Evolutionary conservation across 805 yeast species (phyloP), one percentile per base, ranked within the genome.

Genomic region (Yamadazyma takamatsuzukensis): DNA sequence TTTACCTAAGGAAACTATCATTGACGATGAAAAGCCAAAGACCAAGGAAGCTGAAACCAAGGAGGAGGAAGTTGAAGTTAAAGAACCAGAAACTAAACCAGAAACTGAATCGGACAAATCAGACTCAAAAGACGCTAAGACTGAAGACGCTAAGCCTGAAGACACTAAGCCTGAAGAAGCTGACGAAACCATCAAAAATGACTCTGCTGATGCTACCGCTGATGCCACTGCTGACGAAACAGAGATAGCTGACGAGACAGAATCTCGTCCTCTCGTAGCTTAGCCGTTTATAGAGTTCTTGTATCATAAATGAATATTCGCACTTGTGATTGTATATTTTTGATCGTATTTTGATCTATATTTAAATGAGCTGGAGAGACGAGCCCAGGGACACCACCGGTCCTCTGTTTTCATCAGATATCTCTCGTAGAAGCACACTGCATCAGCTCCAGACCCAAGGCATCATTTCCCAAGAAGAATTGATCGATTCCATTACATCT

Each of bases 1-100:
- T 21, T 53, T 65, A 31, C 68, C 61, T 6, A 65, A 63, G 45
- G 72, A 66, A 41, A 66, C 72, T 3, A 54, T 67, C 35, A 67
- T 67, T 28, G 71, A 58, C 36, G 56, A 52, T 15, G 36, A 40
- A 29, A 32, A 29, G 6, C 6, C 37, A 15, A 17, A 18, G 10
- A 31, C 11, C n/a, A 27, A 30, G 7, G 31, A 28, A 22, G 25
- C 15, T 10, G 36, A 31, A 6, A 26, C 17, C 13, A 26, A 22
- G 19, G 37, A 32, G 18, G 21, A 28, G 23, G 36, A 29, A 21
- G 12, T 15, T n/a, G 27, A 24, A 7, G 17, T 18, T 15, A 27
- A 35, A 21, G 30, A 24, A 8, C 28, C 14, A 17, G 36, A 38
- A 21, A 29, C 29, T 10, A 15, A 21, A 3, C 21, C 21, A 22